phyloP scores from a whole-genome alignment of 805 yeast species.

The Saccharomyces mikatae region DNA sequence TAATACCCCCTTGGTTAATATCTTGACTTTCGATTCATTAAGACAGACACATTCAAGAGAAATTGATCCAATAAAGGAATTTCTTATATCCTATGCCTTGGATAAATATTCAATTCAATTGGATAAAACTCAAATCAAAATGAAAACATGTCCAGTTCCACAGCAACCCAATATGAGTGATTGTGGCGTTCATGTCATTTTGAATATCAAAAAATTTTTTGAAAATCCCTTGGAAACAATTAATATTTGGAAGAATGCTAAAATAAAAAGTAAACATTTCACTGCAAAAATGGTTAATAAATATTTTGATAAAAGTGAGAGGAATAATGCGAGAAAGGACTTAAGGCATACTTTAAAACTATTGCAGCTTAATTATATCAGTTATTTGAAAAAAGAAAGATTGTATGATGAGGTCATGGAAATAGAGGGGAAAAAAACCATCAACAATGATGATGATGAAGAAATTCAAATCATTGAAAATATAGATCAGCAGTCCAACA shows the following conservation, averaged over 20 bases:
- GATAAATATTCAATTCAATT: slow-evolving; percentile 50
- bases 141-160: slow-evolving; percentile 55
- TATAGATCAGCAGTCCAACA: not conserved
- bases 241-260: slow-evolving; percentile 37
- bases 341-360: slow-evolving; percentile 19
- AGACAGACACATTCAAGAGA: slow-evolving; percentile 45
- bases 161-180: slow-evolving; percentile 84
- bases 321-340: slow-evolving; percentile 21
- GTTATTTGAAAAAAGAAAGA: slow-evolving; percentile 1
- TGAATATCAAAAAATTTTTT: slow-evolving; percentile 56
- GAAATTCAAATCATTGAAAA: slow-evolving; percentile 28
- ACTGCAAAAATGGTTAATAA: slow-evolving; percentile 16
- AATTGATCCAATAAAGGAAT: slow-evolving; percentile 47
- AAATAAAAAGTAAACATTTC: slow-evolving; percentile 11
- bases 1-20: slow-evolving; percentile 29
- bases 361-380: slow-evolving; percentile 18
- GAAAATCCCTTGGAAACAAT: slow-evolving; percentile 41
- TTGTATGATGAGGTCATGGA: slow-evolving; percentile 4
- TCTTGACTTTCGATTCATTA: slow-evolving; percentile 71
- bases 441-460: slow-evolving; percentile 17
- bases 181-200: slow-evolving; percentile 88
- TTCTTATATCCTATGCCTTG: slow-evolving; percentile 59
- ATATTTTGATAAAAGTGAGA: slow-evolving; percentile 22
- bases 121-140: slow-evolving; percentile 38
- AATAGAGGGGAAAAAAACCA: not conserved